Evolutionary conservation across 805 yeast genomes (phyloP), one percentile per base, ranked within the genome.

Genomic region (Clavispora vitiphila): DNA sequence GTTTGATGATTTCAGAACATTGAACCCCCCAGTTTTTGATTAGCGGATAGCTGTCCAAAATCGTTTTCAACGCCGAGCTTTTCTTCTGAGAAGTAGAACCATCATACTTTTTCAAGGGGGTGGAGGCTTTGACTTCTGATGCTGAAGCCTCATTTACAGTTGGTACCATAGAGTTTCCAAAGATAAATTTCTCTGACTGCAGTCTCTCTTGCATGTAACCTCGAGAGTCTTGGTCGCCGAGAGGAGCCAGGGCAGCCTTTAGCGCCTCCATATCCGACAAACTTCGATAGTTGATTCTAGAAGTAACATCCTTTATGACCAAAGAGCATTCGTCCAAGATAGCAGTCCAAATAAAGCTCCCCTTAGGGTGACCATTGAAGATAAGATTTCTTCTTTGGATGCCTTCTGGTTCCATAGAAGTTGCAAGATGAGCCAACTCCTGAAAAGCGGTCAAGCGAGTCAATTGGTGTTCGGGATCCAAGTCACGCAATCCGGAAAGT

Each of bases 401-500:
- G 6, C 63, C 69, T 39, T 63, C 69, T 6, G 51, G 46, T 32
- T 50, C 56, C 1, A 67, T 56, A 3, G 78, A 62, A 1, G 80
- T 74, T 7, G 89, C 66, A 36, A 84, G 66, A 51, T 75, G 81
- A 1, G 86, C 83, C 40, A 84, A 65, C 55, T 85, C 93, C 61
- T 85, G 91, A 62, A 78, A 83, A 2, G 91, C 89, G 1, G 88
- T 79, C 44, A 80, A 56, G 44, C 79, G 74, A 38, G 58, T 49
- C 37, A 68, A 53, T 40, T 58, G 61, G 37, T 57, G 41, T 3
- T 48, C 47, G 0, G 66, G 61, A 11, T 60, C 65, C 1, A 76
- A 75, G 26, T 81, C 80, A 38, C 73, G 71, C 46, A 85, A 67
- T 0, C 91, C 91, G 3, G 81, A 70, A 10, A 84, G 57, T 29